Base-by-base conservation (phyloP, 2,329 filamentous ascomycete genomes). In the Cladosporium austrohemisphaericum region DNA sequence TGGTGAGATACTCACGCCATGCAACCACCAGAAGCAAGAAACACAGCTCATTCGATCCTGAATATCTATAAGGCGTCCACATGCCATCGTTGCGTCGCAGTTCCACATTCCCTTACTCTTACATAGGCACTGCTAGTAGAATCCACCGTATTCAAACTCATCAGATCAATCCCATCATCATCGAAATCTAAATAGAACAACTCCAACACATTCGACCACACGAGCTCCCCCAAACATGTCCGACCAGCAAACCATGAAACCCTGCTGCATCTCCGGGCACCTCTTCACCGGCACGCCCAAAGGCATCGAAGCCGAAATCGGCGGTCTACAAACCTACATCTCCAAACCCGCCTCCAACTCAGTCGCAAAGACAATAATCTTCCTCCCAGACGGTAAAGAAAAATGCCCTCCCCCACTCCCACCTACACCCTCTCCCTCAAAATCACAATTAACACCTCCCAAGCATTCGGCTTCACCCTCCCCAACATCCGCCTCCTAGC, bases 391-490 rank as follows among this genome's bases (percentile, higher is more conserved):
- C 56, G 71, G 68, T 69, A 57, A 32, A 14, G n/a, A 9, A 7
- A 20, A 23, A 14, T 5, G 18, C 41, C 11, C 14, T 13, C 19
- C 13, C 13, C 14, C 11, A 7, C 22, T 25, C 11, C n/a, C 14
- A 22, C 18, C 26, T 6, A 36, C 5, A 10, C 33, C 10, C 26
- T 16, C 14, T 8, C 41, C 33, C 33, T 49, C 38, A 22, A 19
- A 9, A 20, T 61, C 62, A 11, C 11, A 11, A 41, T 14, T 28
- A 11, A 41, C 3, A 9, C 41, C 4, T 8, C 6, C 20, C 25
- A 38, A 64, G 65, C 77, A 59, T 76, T 75, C 52, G 74, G 74
- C 52, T 76, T 68, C 68, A 68, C 68, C n/a, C 68, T 76, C 41
- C 59, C 64, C 25, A 76, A 76, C 57, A 60, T 68, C 36, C 68